phyloP scores from a whole-genome alignment of 805 yeast species.

The Metschnikowia picachoensis region DNA sequence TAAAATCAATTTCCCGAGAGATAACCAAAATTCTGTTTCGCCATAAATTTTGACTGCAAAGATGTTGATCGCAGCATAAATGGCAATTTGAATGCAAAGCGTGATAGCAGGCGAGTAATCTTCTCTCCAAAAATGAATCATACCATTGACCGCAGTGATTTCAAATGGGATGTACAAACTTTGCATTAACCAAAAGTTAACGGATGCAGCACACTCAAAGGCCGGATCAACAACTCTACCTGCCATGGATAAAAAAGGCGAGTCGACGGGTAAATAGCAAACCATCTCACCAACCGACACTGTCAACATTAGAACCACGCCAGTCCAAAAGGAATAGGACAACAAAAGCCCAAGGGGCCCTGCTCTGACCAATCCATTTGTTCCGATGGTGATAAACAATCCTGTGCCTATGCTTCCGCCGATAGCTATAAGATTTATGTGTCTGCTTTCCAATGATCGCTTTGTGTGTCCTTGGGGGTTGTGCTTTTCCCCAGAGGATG shows the following conservation, averaged over 20 bases:
- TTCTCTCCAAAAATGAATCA: conserved; percentile 51
- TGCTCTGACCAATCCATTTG: conserved; percentile 27
- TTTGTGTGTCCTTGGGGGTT: conserved; percentile 11
- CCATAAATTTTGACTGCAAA: conserved; percentile 77
- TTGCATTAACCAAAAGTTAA: conserved; percentile 41
- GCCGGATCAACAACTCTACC: conserved; percentile 38
- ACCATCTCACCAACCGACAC: conserved; percentile 39
- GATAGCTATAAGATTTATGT: conserved; percentile 37
- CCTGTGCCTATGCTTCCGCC: conserved; percentile 42
- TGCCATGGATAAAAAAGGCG: conserved; percentile 36
- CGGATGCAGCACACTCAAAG: conserved; percentile 31
- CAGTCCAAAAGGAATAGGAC: conserved; percentile 31
- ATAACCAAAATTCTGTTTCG: conserved; percentile 76
- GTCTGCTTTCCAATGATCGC: conserved; percentile 24
- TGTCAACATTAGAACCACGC: conserved; percentile 28
- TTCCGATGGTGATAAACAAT: conserved; percentile 34
- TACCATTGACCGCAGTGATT: conserved; percentile 42
- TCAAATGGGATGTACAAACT: conserved; percentile 31
- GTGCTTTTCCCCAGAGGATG: conserved; percentile 2
- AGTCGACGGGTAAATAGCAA: conserved; percentile 32
- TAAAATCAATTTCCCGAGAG: conserved; percentile 55
- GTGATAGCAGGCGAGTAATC: conserved; percentile 48
- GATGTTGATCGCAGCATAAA: conserved; percentile 47
- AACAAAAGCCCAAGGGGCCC: conserved; percentile 34
- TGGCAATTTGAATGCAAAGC: conserved; percentile 38